Conservation (phyloP, 371 early-diverging fungal species). For the Gilbertella persicaria region DNA sequence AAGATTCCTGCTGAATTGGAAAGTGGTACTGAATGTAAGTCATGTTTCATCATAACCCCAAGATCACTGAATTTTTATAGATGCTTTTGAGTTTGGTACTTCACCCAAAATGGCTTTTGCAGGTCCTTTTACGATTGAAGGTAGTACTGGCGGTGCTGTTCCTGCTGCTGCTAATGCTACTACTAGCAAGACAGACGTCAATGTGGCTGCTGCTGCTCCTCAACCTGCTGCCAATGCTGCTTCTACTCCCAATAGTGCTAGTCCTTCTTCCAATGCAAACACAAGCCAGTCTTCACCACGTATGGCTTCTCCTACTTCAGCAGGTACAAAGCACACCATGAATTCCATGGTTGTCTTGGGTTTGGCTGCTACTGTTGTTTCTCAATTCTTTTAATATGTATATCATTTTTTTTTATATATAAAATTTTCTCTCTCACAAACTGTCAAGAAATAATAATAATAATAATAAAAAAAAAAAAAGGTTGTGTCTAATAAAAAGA, state of each 20-base stretch:
- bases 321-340: constrained; percentile 11
- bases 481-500: too few species aligned
- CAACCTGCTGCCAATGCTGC: constrained; percentile 13
- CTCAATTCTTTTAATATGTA: constrained; percentile 27
- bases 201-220: background rate
- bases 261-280: background rate
- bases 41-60: too few species aligned
- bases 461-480: too few species aligned
- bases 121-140: constrained; percentile 50
- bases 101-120: constrained; percentile 55
- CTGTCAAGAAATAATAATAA: too few species aligned
- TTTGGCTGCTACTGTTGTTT: constrained; percentile 17
- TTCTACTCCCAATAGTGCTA: background rate
- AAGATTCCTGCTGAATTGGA: constrained; percentile 33
- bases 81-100: constrained; percentile 49
- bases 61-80: constrained; percentile 14
- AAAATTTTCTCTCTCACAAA: too few species aligned
- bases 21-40: constrained; percentile 36
- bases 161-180: constrained; percentile 5
- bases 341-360: constrained; percentile 14
- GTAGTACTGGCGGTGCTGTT: constrained; percentile 20
- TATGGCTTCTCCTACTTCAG: constrained; percentile 10
- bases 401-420: too few species aligned
- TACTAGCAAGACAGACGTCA: background rate
- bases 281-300: background rate